phyloP scores from a whole-genome alignment of 2,329 filamentous ascomycete genomes.

The Pseudopithomyces maydicus region DNA sequence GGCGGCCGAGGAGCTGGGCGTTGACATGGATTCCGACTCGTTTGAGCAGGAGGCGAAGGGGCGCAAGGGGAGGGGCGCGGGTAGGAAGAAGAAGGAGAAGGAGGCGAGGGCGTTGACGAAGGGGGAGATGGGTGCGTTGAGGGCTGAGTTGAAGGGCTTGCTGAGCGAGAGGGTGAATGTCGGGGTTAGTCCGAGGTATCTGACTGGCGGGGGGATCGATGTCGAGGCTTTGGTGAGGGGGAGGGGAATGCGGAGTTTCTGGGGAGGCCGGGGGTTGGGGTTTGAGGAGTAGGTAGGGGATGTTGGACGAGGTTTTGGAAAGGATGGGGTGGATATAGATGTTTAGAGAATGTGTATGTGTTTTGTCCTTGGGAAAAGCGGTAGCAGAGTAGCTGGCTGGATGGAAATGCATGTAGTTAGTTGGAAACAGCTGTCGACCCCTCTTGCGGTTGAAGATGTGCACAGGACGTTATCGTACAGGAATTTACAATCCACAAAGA shows the following conservation, averaged over 20 bases:
- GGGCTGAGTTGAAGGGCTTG: constrained; percentile 73
- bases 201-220: constrained; percentile 84
- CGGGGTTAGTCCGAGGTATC: constrained; percentile 84
- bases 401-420: too few species aligned
- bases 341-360: too few species aligned
- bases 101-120: constrained; percentile 71
- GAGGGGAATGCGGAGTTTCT: constrained; percentile 68
- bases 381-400: too few species aligned
- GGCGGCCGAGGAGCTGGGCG: constrained; percentile 89
- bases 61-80: constrained; percentile 67
- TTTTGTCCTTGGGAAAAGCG: too few species aligned
- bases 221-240: constrained; percentile 71
- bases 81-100: constrained; percentile 75
- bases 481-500: too few species aligned
- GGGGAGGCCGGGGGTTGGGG: constrained; percentile 57
- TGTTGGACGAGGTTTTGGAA: too few species aligned
- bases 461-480: too few species aligned
- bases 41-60: constrained; percentile 67
- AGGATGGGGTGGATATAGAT: too few species aligned
- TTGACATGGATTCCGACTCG: constrained; percentile 91
- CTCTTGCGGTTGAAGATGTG: too few species aligned
- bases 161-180: constrained; percentile 78
- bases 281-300: constrained; percentile 28
- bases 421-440: too few species aligned
- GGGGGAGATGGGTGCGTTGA: constrained; percentile 71